phyloP scores from a whole-genome alignment of 148 eudicot species.

The Vaccinium darrowii region DNA sequence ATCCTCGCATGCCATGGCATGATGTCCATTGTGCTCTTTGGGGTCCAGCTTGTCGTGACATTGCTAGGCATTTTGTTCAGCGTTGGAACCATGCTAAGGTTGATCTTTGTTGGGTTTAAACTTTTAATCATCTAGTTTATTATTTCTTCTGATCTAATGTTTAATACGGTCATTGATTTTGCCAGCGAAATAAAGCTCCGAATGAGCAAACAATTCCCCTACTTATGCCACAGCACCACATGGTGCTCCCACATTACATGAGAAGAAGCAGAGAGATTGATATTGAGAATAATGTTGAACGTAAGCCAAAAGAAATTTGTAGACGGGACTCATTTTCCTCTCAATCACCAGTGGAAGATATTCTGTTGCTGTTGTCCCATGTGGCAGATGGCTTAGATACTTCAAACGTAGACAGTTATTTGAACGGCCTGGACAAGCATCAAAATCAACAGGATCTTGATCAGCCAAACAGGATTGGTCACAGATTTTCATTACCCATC shows the following conservation, averaged over 20 bases:
- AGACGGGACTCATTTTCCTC: conserved; percentile 71
- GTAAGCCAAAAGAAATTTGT: conserved; percentile 31
- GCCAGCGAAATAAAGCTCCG: conserved; percentile 95
- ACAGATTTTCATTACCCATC: conserved; percentile 45
- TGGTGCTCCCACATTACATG: conserved; percentile 97
- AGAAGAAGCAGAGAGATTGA: conserved; percentile 56
- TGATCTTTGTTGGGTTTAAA: conserved; percentile 8
- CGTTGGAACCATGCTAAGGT: conserved; percentile 99
- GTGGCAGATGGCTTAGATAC: conserved; percentile 51
- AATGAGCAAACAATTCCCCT: conserved; percentile 88
- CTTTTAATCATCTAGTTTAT: neutral
- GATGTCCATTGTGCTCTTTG: conserved; percentile 97
- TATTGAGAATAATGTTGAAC: conserved; percentile 29
- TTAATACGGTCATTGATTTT: conserved; percentile 19
- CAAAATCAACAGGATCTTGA: conserved; percentile 10
- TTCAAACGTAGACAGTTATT: conserved; percentile 38
- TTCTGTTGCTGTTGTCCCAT: conserved; percentile 86
- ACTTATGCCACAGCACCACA: conserved; percentile 95
- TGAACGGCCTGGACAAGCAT: conserved; percentile 19
- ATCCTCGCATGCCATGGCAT: conserved; percentile 99
- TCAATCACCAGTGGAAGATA: conserved; percentile 63
- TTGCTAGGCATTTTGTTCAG: conserved; percentile 97
- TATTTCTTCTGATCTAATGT: neutral
- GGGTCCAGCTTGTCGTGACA: conserved; percentile 96
- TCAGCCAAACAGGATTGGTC: conserved; percentile 42